Base-by-base conservation (phyloP, 1,139 yeast species). In the Geotrichum histeridarum region DNA sequence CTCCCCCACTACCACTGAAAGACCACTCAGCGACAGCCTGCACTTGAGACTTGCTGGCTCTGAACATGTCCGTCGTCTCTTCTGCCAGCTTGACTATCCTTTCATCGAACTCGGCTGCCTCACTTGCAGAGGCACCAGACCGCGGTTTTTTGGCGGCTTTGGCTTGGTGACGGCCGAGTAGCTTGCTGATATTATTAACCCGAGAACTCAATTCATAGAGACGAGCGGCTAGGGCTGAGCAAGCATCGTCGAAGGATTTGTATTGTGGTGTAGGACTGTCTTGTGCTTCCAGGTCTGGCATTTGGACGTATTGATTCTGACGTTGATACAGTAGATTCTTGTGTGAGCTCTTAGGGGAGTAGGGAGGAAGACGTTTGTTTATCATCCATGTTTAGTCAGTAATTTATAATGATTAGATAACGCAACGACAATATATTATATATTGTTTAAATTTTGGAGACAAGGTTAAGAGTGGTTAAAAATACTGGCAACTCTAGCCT, bases 21-120 rank as follows among this genome's bases (percentile, higher is more conserved):
- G 58, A 62, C 63, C 64, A 61, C 18, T 61, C 64, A 4, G 59
- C 47, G 22, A 65, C 47, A 11, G 55, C 48, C 50, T 63, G 61
- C 35, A 64, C 59, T 30, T 54, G 57, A 12, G 54, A 50, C 4
- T 65, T 64, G 2, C 61, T 55, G 1, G 30, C 39, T 55, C 59
- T 59, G 51, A 64, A 61, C 50, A 58, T 41, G 4, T 48, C 55
- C 5, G 65, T 55, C 4, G 66, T 58, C 37, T 59, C 63, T 11
- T 61, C 64, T 2, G 59, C 55, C 11, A 60, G 56, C 12, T 55
- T 51, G 9, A 54, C 54, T 30, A 64, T 50, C 50, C 63, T 53
- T 30, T 59, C 60, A 43, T 59, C 60, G 7, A 54, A 56, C 33
- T 56, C 55, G 30, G 47, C 22, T 11, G 49, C 51, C 12, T 51